Evolutionary conservation across 208 protist species (phyloP), one percentile per base, ranked within the genome.

Genomic region (Naegleria gruberi): DNA sequence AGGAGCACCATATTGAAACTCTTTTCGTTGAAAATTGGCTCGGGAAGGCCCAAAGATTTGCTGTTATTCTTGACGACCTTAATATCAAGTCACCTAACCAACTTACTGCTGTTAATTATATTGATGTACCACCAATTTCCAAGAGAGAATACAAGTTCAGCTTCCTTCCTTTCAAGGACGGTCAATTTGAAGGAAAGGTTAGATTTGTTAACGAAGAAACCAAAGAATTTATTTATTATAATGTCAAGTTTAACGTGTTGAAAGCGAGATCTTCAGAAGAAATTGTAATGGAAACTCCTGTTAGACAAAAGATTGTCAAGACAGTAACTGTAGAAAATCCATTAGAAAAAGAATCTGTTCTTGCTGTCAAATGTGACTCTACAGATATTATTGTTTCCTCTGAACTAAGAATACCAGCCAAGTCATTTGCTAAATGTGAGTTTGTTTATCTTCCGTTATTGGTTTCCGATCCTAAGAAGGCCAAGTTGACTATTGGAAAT

Each of bases 361-460:
- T 98, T 51, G 94, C 83, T 6, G 40, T 91, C 47, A 95, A 92
- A 90, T 94, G 90, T 86, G 47, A 89, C 85, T 40, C 83, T 45
- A 12, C n/a, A 23, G 93, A 91, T 19, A 87, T 98, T 40, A 93
- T 91, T 73, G 91, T 96, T 43, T 94, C 96, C 1, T 26, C 93
- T 0, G 90, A 89, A 17, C 73, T 96, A n/a, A 92, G 91, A n/a
- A 93, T 97, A 47, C 92, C 93, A 45, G 91, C 93, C 19, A 96
- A 94, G 92, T 94, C 93, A 77, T 90, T 92, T 17, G 92, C 85
- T 30, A 94, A 95, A 82, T 83, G 96, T 47, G 91, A 91, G 12
- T 91, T 98, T 77, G 89, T 94, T 82, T 98, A 97, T 93, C 94
- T 98, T n/a, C 97, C 97, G 17, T 94, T 98, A 34, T 41, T 97